Evolutionary conservation across 345 rosid genomes (phyloP).

Genomic region (Bretschneidera sinensis): DNA sequence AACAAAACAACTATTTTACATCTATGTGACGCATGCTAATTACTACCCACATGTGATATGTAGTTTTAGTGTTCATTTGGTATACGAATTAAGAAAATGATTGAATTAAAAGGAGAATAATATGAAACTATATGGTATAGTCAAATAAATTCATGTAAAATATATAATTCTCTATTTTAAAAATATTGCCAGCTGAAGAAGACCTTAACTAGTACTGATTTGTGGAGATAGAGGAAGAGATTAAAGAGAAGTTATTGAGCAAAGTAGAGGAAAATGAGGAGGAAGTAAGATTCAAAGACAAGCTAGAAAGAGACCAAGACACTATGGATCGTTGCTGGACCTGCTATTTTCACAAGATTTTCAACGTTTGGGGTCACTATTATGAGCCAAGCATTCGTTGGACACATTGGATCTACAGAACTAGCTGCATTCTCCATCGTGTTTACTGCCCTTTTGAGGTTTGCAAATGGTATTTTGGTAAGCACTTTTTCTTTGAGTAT

Average conservation of each 20-base stretch:
- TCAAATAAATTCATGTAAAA: too few species aligned
- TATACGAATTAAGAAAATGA: too few species aligned
- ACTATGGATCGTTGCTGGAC: conserved; percentile 69
- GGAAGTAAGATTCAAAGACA: conserved; percentile 26
- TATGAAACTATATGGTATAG: too few species aligned
- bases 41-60: too few species aligned
- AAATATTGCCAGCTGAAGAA: too few species aligned
- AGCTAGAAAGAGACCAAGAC: conserved; percentile 51
- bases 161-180: too few species aligned
- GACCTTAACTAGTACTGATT: neutral
- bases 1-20: too few species aligned
- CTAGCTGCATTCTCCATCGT: conserved; percentile 73
- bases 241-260: conserved; percentile 23
- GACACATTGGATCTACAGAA: conserved; percentile 59
- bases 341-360: conserved; percentile 67
- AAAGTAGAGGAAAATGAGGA: conserved; percentile 16
- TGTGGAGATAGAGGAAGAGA: conserved; percentile 25
- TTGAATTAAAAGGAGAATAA: too few species aligned
- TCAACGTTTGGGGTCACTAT: conserved; percentile 55
- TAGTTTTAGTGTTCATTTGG: too few species aligned
- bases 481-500: neutral
- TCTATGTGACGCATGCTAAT: too few species aligned
- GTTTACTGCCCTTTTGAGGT: conserved; percentile 55
- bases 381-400: conserved; percentile 62
- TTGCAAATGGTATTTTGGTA: conserved; percentile 64